These are phyloP conservation scores for Collybia mongolica DNA, from an alignment of 768 basidiomycete genomes.

Conservation along the genomic window DNA sequence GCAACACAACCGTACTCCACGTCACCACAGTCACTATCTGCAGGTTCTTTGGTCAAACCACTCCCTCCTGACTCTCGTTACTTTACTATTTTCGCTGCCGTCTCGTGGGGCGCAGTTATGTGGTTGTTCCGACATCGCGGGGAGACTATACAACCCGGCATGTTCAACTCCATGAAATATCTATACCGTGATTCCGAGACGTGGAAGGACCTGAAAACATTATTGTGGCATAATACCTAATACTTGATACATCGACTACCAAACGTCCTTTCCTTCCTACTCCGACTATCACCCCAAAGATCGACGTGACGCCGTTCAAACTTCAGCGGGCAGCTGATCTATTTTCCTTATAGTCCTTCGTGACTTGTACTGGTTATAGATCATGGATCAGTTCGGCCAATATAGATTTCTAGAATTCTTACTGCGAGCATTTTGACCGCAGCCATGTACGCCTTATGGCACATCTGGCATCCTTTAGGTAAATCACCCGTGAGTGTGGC, in stretches of 20 bases:
- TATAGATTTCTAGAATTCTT: conserved; percentile 17
- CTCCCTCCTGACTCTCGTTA: conserved; percentile 82
- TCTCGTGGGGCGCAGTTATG: conserved; percentile 97
- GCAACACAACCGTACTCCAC: conserved; percentile 54
- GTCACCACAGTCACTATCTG: conserved; percentile 35
- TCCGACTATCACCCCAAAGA: background rate
- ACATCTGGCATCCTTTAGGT: conserved; percentile 43
- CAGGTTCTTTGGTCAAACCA: conserved; percentile 53
- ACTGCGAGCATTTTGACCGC: conserved; percentile 72
- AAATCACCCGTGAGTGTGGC: conserved; percentile 44
- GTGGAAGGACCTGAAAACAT: conserved; percentile 79
- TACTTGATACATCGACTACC: conserved; percentile 9
- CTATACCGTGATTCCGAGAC: conserved; percentile 90
- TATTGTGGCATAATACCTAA: conserved; percentile 91
- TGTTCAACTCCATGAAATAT: conserved; percentile 96
- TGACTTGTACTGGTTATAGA: conserved; percentile 57
- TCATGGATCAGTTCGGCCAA: conserved; percentile 7
- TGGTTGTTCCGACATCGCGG: conserved; percentile 87
- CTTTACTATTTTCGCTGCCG: conserved; percentile 84
- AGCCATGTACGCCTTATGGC: conserved; percentile 59
- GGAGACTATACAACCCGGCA: conserved; percentile 93
- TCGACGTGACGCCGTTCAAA: conserved; percentile 10
- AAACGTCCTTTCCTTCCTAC: background rate
- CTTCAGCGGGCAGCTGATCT: conserved; percentile 39
- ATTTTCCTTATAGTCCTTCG: conserved; percentile 50